Evolutionary conservation across 2,329 filamentous ascomycete genomes (phyloP), one percentile per base, ranked within the genome.

Genomic region (Fusarium coicis): DNA sequence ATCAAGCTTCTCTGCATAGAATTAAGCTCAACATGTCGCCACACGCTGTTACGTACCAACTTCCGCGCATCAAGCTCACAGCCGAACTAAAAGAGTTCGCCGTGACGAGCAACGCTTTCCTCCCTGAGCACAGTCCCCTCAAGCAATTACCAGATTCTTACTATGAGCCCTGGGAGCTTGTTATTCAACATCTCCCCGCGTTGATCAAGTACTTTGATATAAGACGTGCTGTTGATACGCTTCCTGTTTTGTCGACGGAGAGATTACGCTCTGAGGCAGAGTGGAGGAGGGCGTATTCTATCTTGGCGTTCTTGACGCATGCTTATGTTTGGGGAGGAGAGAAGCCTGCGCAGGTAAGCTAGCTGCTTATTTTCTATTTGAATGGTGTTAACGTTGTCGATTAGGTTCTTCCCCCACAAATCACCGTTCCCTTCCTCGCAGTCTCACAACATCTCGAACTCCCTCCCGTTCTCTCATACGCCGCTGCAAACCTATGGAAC

Each of bases 261-360:
- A 84, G 87, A 10, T 85, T 97, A 10, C 80, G 81, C 8, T 87
- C 86, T 4, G 91, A 93, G 74, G 82, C 88, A 3, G 93, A 97
- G 84, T 97, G 93, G 93, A 87, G 92, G 72, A 87, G 95, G 74
- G 94, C 94, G 62, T 97, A 97, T 81, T 87, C 91, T 6, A 86
- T 97, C 12, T 85, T 98, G 46, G 90, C 89, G 0, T 96, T 97
- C 77, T 87, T 97, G 62, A 87, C 93, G 2, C 94, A 98, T 81
- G 92, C 90, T 15, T 97, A 97, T 81, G 91, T 98, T 26, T 98
- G 96, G 96, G 94, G 94, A 63, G 94, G 93, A 28, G 89, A 93
- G 47, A 87, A 85, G 62, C 93, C 95, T 4, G 86, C 88, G 68
- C 93, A 96, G 83, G 93, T 94, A 77, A 76, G 83, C 59, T 12